These are phyloP conservation scores for Cyberlindnera mississippiensis DNA, from an alignment of 805 yeast genomes.

Conservation along the genomic window DNA sequence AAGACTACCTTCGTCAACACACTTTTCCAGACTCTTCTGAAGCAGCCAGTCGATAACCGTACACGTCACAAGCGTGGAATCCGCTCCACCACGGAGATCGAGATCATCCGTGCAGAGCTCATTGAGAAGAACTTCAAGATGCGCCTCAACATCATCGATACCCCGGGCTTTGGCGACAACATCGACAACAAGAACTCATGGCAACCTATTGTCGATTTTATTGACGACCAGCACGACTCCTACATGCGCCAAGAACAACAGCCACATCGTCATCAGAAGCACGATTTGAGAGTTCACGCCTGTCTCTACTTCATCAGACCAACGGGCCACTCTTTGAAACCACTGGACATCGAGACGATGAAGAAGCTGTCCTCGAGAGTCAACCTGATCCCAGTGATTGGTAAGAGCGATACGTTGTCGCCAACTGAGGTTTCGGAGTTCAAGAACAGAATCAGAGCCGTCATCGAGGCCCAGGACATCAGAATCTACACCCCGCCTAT, in stretches of 20 bases:
- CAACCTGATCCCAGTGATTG: conserved; percentile 81
- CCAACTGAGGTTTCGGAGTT: conserved; percentile 27
- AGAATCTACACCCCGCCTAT: conserved; percentile 81
- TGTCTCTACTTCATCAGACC: conserved; percentile 89
- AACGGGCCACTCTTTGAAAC: conserved; percentile 82
- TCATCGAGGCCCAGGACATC: conserved; percentile 80
- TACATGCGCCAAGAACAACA: conserved; percentile 93
- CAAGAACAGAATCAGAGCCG: conserved; percentile 63
- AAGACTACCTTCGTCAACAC: conserved; percentile 90
- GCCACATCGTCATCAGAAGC: conserved; percentile 62
- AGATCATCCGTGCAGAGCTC: conserved; percentile 70
- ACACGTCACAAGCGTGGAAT: conserved; percentile 51
- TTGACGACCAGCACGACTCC: conserved; percentile 86
- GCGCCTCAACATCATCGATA: conserved; percentile 78
- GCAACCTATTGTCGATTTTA: conserved; percentile 82
- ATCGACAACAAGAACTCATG: conserved; percentile 82
- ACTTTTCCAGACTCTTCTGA: conserved; percentile 69
- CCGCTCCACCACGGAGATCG: conserved; percentile 72
- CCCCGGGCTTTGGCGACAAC: conserved; percentile 93
- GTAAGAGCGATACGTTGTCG: conserved; percentile 26
- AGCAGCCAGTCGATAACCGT: conserved; percentile 42
- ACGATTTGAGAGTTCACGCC: conserved; percentile 87
- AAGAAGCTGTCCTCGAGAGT: conserved; percentile 75
- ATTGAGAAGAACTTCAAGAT: conserved; percentile 81
- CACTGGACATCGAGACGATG: conserved; percentile 87